phyloP scores from a whole-genome alignment of 352 stramenopile genomes.

The Thalassiosira hispida region DNA sequence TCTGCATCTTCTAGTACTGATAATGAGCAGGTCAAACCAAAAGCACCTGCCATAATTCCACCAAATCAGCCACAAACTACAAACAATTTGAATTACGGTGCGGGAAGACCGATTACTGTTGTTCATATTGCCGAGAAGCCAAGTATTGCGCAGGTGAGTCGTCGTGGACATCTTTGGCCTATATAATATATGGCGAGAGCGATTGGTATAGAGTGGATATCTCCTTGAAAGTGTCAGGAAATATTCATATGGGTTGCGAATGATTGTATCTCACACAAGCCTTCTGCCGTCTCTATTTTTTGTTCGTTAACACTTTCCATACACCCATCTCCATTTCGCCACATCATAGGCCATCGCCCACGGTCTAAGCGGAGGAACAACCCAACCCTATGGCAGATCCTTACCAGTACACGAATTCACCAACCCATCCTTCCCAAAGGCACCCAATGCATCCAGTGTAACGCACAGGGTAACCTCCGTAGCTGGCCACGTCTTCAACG shows the following conservation, averaged over 20 bases:
- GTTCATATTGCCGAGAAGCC: constrained; percentile 85
- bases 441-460: constrained; percentile 60
- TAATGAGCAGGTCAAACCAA: too few relatives aligned
- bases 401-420: constrained; percentile 78
- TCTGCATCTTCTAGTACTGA: too few relatives aligned
- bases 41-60: constrained; percentile 46
- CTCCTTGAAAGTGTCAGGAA: too few relatives aligned
- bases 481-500: constrained; percentile 86
- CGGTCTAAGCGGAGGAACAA: constrained; percentile 31
- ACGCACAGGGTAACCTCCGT: constrained; percentile 78
- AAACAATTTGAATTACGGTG: constrained; percentile 77
- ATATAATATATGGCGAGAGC: constrained; percentile 7
- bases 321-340: neutral
- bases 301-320: too few relatives aligned
- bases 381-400: constrained; percentile 29
- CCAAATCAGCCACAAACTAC: constrained; percentile 81
- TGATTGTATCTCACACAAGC: too few relatives aligned
- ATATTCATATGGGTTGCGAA: too few relatives aligned
- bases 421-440: constrained; percentile 67
- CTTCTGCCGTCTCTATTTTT: too few relatives aligned
- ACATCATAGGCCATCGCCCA: constrained; percentile 66
- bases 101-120: constrained; percentile 69
- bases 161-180: neutral
- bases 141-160: constrained; percentile 65
- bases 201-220: too few relatives aligned